Evolutionary conservation across 1,284 basidiomycete species (phyloP).

Genomic region (Trichosporon sp.): DNA sequence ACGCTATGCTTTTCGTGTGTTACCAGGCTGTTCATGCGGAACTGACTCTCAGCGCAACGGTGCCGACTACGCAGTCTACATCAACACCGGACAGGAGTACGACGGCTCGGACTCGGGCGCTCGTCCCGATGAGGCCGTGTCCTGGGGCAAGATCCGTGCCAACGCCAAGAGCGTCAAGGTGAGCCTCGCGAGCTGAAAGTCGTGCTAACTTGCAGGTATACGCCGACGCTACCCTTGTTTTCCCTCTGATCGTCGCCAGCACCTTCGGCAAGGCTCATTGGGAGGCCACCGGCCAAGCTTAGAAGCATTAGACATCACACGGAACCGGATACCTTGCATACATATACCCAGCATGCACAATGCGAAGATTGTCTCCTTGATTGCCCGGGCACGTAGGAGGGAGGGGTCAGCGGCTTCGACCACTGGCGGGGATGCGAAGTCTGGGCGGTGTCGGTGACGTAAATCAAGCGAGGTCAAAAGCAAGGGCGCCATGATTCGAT

Average conservation of each 20-base stretch:
- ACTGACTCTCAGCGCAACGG: conserved; percentile 61
- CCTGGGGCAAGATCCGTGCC: conserved; percentile 97
- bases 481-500: not conserved
- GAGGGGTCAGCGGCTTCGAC: no score
- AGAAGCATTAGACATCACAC: not conserved
- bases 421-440: not conserved
- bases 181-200: conserved; percentile 7
- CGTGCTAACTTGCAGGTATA: conserved; percentile 46
- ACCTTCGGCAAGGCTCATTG: conserved; percentile 66
- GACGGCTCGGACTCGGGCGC: conserved; percentile 98
- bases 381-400: not conserved
- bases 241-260: conserved; percentile 79
- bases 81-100: conserved; percentile 98
- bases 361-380: not conserved
- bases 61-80: conserved; percentile 95
- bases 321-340: conserved; percentile 8
- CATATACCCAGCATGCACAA: conserved; percentile 2
- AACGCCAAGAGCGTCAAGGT: conserved; percentile 90
- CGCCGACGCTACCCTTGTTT: conserved; percentile 75
- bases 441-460: not conserved
- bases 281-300: conserved; percentile 21
- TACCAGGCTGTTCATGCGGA: not conserved
- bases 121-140: conserved; percentile 93
- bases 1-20: conserved; percentile 94
- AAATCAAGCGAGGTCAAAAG: not conserved